Base-by-base conservation (phyloP, 805 yeast species). In the Wickerhamomyces kurtzmanii region DNA sequence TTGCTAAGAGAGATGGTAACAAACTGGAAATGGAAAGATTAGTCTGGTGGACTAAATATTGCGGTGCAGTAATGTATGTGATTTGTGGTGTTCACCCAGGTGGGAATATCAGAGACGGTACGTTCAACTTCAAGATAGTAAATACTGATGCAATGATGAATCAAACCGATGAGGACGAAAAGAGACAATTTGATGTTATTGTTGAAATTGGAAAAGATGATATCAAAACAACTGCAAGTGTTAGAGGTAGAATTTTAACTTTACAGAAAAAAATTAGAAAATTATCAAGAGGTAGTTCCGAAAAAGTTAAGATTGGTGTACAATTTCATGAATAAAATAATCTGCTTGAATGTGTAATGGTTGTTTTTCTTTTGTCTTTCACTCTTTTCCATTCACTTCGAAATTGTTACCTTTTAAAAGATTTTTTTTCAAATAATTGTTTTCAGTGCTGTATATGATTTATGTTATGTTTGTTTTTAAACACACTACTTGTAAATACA, bases 61-160 rank as follows among this genome's bases (percentile, higher is more conserved):
- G 75, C 37, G 89, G 89, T 16, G 69, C 75, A 29, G 64, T 79
- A 38, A 76, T 79, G 83, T 77, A 73, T 48, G 79, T 79, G 25
- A 70, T 79, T 24, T 80, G 87, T 49, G 85, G 85, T 48, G 78
- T 80, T 30, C 81, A 75, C 48, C 89, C 89, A 5, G 86, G 86
- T 32, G 89, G 87, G 13, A 75, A 74, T 43, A 75, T 79, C 17
- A 63, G 81, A 39, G 79, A 73, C 18, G 72, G 72, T 15, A 65
- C 67, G 11, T 66, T 64, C 45, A 59, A 57, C 33, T 71, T 65
- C 53, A 60, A 58, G 26, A 45, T 56, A 25, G 29, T 28, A 26
- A 37, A 40, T 28, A 43, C 57, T 48, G 37, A 51, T 42, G n/a
- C n/a, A n/a, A n/a, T n/a, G n/a, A 30, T 40, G 36, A 40, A 44